These are phyloP conservation scores for Kwoniella shivajii DNA, from an alignment of 1,284 basidiomycete species.

Conservation along the genomic window DNA sequence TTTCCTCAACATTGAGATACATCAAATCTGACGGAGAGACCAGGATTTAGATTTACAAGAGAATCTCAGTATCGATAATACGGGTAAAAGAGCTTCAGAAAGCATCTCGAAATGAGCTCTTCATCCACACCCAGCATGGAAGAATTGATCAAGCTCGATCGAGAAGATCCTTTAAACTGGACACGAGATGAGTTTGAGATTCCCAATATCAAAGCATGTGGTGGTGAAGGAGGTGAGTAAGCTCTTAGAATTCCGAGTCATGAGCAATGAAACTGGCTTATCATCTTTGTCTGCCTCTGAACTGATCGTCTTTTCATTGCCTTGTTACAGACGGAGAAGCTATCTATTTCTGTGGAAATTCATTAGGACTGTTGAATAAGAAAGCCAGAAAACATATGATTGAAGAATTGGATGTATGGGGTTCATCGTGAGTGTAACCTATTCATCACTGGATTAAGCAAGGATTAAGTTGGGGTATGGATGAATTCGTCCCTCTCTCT, in stretches of 20 bases:
- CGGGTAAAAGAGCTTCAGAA: too few species aligned
- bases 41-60: too few species aligned
- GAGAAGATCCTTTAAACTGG: conserved; percentile 50
- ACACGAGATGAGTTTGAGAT: conserved; percentile 53
- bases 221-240: conserved; percentile 45
- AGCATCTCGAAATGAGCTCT: neutral
- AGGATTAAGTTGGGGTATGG: neutral
- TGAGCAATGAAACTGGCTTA: too few species aligned
- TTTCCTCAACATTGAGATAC: too few species aligned
- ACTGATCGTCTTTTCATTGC: conserved; percentile 8
- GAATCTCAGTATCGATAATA: too few species aligned
- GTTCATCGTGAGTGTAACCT: conserved; percentile 60
- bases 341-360: conserved; percentile 95
- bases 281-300: too few species aligned
- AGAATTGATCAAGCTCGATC: conserved; percentile 34
- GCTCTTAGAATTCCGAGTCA: neutral
- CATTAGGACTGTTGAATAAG: conserved; percentile 80
- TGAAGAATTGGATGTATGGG: conserved; percentile 90
- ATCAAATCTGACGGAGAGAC: too few species aligned
- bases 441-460: neutral
- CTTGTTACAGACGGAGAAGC: conserved; percentile 39
- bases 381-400: conserved; percentile 70
- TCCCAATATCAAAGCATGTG: conserved; percentile 45
- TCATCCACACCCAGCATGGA: conserved; percentile 5
- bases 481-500: neutral